Base-by-base conservation (phyloP, 805 yeast species). In the Pichia rugopelliculosa region DNA sequence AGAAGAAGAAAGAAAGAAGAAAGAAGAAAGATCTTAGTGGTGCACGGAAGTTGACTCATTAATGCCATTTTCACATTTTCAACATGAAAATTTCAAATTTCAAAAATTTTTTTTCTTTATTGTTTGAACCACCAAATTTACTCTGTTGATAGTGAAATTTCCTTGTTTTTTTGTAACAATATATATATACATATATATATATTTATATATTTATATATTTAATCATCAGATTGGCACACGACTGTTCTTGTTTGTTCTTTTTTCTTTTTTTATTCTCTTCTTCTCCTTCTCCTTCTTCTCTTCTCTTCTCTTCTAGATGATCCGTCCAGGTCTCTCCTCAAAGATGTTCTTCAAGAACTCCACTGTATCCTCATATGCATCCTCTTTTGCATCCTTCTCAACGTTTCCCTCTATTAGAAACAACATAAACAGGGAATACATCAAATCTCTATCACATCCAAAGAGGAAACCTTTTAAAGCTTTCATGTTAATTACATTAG, bases 401-500 rank as follows among this genome's bases (percentile, higher is more conserved):
- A 23, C 40, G 23, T n/a, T 38, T 10, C 26, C 27, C n/a, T 30
- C 34, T 15, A 15, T 30, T 15, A 30, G 34, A 30, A 30, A n/a
- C 34, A 30, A 30, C n/a, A 30, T 30, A 30, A 30, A 30, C 10
- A 30, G 34, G n/a, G 34, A 30, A 30, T 30, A 33, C 9, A 25
- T 23, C 6, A 37, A 41, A 22, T 20, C 47, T 20, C 23, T 30
- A 8, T 21, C 18, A 5, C 27, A 24, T 23, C n/a, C 40, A 22
- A 17, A n/a, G 21, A 44, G 36, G 33, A 49, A 37, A 26, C 48
- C 47, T 10, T 23, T 52, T 20, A 36, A 43, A 13, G 49, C 44
- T 7, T 42, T 52, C 20, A 17, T 44, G 8, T 20, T 49, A 6
- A 39, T 49, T 15, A 49, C 55, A 10, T 11, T 49, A 3, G 45